These are phyloP conservation scores for Grammothele lineata DNA, from an alignment of 768 basidiomycete species.

Conservation along the genomic window DNA sequence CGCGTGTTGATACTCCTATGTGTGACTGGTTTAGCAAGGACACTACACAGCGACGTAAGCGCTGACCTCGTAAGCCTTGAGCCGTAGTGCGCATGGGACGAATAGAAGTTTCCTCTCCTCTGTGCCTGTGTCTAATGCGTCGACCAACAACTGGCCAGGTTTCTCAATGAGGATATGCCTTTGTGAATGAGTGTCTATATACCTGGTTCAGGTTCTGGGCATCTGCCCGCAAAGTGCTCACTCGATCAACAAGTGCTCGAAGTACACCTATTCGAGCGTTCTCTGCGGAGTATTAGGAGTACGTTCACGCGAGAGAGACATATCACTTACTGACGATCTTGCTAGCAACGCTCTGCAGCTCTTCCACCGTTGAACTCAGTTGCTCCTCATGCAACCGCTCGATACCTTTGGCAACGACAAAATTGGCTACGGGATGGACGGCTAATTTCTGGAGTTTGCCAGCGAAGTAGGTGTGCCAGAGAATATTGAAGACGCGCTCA, in stretches of 20 bases:
- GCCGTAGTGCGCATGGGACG: conserved; percentile 64
- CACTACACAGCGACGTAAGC: background rate
- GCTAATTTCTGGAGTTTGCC: conserved; percentile 71
- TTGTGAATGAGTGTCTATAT: conserved; percentile 22
- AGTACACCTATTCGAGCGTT: conserved; percentile 74
- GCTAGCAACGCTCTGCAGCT: conserved; percentile 51
- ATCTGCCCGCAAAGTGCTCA: conserved; percentile 41
- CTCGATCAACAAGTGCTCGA: conserved; percentile 69
- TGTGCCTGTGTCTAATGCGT: no score
- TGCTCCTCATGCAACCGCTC: conserved; percentile 55
- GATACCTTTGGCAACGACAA: conserved; percentile 80
- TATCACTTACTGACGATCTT: conserved; percentile 65
- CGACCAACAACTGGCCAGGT: no score
- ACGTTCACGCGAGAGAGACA: no score
- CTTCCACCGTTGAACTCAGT: conserved; percentile 50
- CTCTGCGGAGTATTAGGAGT: conserved; percentile 34
- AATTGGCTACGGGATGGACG: conserved; percentile 90
- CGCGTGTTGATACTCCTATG: conserved; percentile 22
- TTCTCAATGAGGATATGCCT: no score
- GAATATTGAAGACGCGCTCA: conserved; percentile 47
- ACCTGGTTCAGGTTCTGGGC: conserved; percentile 58
- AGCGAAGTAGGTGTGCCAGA: conserved; percentile 80
- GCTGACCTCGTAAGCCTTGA: conserved; percentile 48
- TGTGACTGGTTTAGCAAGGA: background rate
- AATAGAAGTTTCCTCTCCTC: conserved; percentile 46